Percentiles rank a stretch among this genome's conserved stretches.
phyloP scores from a whole-genome alignment of 345 rosid genomes.

The Fremontodendron californicum region DNA sequence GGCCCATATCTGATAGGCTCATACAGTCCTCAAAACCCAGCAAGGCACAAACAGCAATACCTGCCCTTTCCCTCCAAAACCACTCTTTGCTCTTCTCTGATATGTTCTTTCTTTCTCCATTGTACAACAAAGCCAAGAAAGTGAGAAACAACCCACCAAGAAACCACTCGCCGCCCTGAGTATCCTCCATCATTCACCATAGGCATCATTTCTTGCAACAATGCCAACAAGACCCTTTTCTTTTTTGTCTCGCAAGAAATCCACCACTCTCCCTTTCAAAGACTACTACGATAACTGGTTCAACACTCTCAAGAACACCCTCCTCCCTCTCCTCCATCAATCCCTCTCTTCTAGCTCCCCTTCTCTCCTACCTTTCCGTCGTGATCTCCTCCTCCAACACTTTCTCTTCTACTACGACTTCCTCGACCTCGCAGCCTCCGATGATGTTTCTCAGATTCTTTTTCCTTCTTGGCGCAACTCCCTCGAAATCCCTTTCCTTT shows the following conservation, averaged over 20 bases:
- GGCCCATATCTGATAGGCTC: not conserved
- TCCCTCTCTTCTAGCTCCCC: conserved; percentile 54
- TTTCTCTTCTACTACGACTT: conserved; percentile 67
- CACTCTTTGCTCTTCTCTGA: not conserved
- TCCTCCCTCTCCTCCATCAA: conserved; percentile 67
- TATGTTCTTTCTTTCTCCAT: not conserved
- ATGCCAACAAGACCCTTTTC: conserved; percentile 43
- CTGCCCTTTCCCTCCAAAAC: not conserved
- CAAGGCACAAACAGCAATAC: not conserved
- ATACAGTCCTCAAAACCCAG: not conserved
- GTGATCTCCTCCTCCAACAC: conserved; percentile 65
- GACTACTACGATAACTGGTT: conserved; percentile 65
- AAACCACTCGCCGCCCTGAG: not conserved
- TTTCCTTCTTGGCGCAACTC: conserved; percentile 72
- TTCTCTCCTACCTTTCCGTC: conserved; percentile 46
- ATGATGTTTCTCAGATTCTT: conserved; percentile 56
- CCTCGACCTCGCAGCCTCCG: conserved; percentile 60
- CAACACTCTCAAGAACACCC: conserved; percentile 45
- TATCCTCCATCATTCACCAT: not conserved
- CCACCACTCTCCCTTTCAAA: conserved; percentile 41
- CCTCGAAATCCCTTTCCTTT: conserved; percentile 70
- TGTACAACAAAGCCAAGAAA: not conserved
- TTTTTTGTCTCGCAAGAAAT: conserved; percentile 51
- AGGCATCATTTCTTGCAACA: conserved; percentile 32
- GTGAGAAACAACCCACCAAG: not conserved